Base-by-base conservation (phyloP, 2,329 filamentous ascomycete genomes). In the Dactylellina cionopaga region DNA sequence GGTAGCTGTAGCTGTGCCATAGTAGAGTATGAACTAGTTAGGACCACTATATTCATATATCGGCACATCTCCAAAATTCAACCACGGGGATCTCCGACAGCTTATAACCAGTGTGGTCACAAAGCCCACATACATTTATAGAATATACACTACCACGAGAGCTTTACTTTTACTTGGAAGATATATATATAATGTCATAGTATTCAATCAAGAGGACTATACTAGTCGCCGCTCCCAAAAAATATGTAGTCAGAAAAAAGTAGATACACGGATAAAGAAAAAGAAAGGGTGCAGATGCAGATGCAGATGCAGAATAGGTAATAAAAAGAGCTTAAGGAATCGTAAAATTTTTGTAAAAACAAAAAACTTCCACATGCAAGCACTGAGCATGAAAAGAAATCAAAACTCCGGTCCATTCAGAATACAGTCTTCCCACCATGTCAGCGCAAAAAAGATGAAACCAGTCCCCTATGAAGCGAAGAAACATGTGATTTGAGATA, bases 321-420 rank as follows among this genome's bases (percentile, higher is more conserved):
- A 43, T 55, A 51, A 55, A 63, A 49, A 49, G 52, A 43, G 33
- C 17, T 27, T 9, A 17, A 43, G 39, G 13, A 33, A 22, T 58
- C 39, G 52, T 60, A 58, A 37, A 24, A 29, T n/a, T 29, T 37
- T 35, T 29, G 37, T 43, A 43, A 64, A 31, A 22, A 66, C 22
- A 65, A 63, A 58, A 64, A 51, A 64, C 59, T 55, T 44, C 58
- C n/a, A n/a, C n/a, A n/a, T n/a, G n/a, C n/a, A n/a, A n/a, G n/a
- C n/a, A n/a, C n/a, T n/a, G n/a, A n/a, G n/a, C n/a, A n/a, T n/a
- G n/a, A n/a, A 59, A 74, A 49, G 43, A 74, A 60, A 63, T 64
- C 43, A 62, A 69, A 71, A 65, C 49, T 44, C 62, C 59, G 64
- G 56, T 31, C 35, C 29, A 35, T 37, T 41, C 47, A 47, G 31